Evolutionary conservation across 2,329 filamentous ascomycete species (phyloP).

Genomic region (Aspergillus fumigatus): DNA sequence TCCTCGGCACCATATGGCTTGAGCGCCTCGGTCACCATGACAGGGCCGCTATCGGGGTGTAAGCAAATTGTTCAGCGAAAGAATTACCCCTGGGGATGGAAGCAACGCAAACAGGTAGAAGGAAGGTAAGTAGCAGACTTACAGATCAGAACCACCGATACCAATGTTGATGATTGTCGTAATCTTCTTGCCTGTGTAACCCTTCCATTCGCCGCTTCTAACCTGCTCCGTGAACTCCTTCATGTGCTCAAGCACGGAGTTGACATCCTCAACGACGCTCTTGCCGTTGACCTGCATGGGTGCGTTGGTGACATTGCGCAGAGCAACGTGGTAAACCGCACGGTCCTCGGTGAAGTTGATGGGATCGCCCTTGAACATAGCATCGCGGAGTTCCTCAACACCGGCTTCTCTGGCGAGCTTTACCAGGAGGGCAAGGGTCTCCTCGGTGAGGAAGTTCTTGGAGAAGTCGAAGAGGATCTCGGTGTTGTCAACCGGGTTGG

Average conservation of each 20-base stretch:
- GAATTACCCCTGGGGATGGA: neutral
- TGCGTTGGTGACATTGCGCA: constrained; percentile 84
- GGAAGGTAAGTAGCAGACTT: constrained; percentile 40
- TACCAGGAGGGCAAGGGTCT: constrained; percentile 80
- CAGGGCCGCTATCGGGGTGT: constrained; percentile 64
- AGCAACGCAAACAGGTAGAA: neutral
- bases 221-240: constrained; percentile 97
- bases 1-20: constrained; percentile 87
- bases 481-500: constrained; percentile 68
- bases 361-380: constrained; percentile 95
- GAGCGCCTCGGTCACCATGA: constrained; percentile 98
- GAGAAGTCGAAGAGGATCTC: constrained; percentile 98
- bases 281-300: constrained; percentile 79
- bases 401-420: constrained; percentile 89
- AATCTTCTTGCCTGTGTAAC: constrained; percentile 94
- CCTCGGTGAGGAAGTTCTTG: constrained; percentile 96
- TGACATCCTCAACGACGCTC: constrained; percentile 91
- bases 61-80: constrained; percentile 9
- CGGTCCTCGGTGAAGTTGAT: constrained; percentile 99
- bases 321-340: constrained; percentile 90
- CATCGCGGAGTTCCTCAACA: constrained; percentile 88
- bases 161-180: constrained; percentile 96
- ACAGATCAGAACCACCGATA: constrained; percentile 98
- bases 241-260: constrained; percentile 91
- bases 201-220: constrained; percentile 92